Percentiles rank a stretch among this genome's conserved stretches.
phyloP scores from a whole-genome alignment of 768 basidiomycete species.

The Boletellus sp. region DNA sequence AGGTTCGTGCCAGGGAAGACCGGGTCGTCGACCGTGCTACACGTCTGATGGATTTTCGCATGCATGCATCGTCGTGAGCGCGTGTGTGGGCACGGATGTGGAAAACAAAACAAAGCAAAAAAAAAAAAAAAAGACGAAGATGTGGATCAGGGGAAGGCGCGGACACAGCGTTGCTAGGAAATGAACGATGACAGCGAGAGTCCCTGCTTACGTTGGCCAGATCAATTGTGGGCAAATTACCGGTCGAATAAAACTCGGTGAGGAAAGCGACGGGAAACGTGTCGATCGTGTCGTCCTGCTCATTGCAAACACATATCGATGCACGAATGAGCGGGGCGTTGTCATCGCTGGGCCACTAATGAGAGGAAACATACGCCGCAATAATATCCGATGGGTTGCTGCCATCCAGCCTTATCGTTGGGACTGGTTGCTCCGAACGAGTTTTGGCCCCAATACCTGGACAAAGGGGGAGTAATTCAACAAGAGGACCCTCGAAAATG shows the following conservation, averaged over 20 bases:
- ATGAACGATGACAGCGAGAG: background rate
- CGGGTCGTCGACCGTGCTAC: constrained; percentile 52
- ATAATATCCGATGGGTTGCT: constrained; percentile 32
- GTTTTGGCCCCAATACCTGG: constrained; percentile 37
- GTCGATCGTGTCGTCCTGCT: constrained; percentile 54
- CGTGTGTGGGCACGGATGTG: background rate
- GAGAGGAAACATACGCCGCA: constrained; percentile 20
- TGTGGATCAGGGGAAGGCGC: background rate
- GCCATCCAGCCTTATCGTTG: constrained; percentile 22
- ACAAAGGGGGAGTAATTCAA: background rate
- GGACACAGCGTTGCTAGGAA: background rate
- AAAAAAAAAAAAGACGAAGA: background rate
- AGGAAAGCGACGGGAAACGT: constrained; percentile 62
- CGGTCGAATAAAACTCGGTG: constrained; percentile 55
- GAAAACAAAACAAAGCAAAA: background rate
- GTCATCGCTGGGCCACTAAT: background rate
- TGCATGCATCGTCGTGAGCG: background rate
- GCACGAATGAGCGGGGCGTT: background rate
- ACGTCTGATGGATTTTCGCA: constrained; percentile 42
- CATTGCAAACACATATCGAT: background rate
- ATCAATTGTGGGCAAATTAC: constrained; percentile 55
- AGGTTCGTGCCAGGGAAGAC: constrained; percentile 62
- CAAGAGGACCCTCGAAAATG: background rate
- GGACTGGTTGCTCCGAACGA: constrained; percentile 31
- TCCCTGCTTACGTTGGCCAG: constrained; percentile 48